These are phyloP conservation scores for Groenewaldozyma auringiensis DNA, from an alignment of 1,139 yeast species.

Conservation along the genomic window DNA sequence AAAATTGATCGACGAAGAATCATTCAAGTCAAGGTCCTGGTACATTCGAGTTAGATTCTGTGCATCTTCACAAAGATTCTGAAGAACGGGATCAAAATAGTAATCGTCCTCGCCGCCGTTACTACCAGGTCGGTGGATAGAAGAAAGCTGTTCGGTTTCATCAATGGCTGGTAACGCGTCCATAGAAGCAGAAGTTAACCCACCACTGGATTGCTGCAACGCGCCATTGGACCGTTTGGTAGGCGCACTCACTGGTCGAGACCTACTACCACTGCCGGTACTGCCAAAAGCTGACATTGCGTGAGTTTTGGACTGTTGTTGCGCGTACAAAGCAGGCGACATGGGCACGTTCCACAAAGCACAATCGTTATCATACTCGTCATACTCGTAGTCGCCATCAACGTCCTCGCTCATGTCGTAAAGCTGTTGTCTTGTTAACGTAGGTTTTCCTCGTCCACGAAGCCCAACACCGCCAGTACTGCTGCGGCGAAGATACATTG, in stretches of 20 bases:
- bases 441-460: slow-evolving; percentile 1
- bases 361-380: slow-evolving; percentile 48
- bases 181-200: slow-evolving; percentile 6
- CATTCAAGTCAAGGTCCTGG: slow-evolving; percentile 16
- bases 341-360: slow-evolving; percentile 58
- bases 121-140: slow-evolving; percentile 7
- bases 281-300: neutral
- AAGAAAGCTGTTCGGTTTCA: slow-evolving; percentile 20
- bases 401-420: slow-evolving; percentile 19
- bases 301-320: slow-evolving; percentile 10
- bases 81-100: slow-evolving; percentile 15
- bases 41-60: slow-evolving; percentile 40
- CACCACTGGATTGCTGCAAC: neutral
- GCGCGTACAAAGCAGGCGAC: slow-evolving; percentile 42
- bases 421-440: slow-evolving; percentile 25
- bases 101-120: neutral
- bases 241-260: slow-evolving; percentile 5
- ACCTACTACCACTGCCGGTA: neutral
- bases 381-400: slow-evolving; percentile 37
- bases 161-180: slow-evolving; percentile 17
- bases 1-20: neutral
- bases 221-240: neutral
- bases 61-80: slow-evolving; percentile 38
- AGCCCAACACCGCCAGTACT: neutral
- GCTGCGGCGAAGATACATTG: neutral